A percentile compares a stretch with the other conserved stretches of the same genome.
Conservation (phyloP, 1,284 basidiomycete species). For the Trichosporon inkin region DNA sequence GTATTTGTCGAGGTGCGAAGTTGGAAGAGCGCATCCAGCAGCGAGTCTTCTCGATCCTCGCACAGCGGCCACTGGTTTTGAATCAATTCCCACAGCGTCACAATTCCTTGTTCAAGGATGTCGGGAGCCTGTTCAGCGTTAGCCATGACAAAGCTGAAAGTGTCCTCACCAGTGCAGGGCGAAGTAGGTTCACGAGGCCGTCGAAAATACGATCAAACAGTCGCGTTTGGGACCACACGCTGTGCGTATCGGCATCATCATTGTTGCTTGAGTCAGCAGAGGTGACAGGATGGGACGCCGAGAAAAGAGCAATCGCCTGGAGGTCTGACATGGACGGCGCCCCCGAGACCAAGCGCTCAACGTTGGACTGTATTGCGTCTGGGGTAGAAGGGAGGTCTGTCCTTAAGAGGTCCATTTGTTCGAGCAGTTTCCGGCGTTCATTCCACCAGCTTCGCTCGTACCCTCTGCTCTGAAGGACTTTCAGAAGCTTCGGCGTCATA, state of each 20-base stretch:
- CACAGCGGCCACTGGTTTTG: conserved; percentile 44
- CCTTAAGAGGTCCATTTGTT: conserved; percentile 29
- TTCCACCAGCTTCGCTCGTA: conserved; percentile 46
- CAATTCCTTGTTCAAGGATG: conserved; percentile 36
- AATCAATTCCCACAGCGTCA: conserved; percentile 43
- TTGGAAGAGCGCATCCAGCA: conserved; percentile 38
- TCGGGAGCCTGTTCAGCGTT: conserved; percentile 19
- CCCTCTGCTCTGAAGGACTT: conserved; percentile 30
- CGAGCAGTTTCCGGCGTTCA: conserved; percentile 32
- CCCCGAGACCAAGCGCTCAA: conserved; percentile 24
- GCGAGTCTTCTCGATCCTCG: conserved; percentile 33
- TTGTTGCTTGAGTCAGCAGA: conserved; percentile 11
- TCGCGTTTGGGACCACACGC: conserved; percentile 28
- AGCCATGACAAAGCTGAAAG: background rate
- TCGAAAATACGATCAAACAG: conserved; percentile 35
- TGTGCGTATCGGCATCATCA: conserved; percentile 7
- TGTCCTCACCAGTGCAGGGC: background rate
- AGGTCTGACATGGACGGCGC: conserved; percentile 26
- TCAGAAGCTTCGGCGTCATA: conserved; percentile 21
- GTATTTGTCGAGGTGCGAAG: conserved; percentile 28
- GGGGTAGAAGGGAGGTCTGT: conserved; percentile 9
- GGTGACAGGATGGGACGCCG: conserved; percentile 25
- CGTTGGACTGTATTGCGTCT: conserved; percentile 23
- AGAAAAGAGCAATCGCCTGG: conserved; percentile 37
- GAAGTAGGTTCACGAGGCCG: conserved; percentile 23